Percentiles rank a stretch among this genome's conserved stretches.
Conservation (phyloP, 2,329 filamentous ascomycete species). For the Coniochaeta sp. region DNA sequence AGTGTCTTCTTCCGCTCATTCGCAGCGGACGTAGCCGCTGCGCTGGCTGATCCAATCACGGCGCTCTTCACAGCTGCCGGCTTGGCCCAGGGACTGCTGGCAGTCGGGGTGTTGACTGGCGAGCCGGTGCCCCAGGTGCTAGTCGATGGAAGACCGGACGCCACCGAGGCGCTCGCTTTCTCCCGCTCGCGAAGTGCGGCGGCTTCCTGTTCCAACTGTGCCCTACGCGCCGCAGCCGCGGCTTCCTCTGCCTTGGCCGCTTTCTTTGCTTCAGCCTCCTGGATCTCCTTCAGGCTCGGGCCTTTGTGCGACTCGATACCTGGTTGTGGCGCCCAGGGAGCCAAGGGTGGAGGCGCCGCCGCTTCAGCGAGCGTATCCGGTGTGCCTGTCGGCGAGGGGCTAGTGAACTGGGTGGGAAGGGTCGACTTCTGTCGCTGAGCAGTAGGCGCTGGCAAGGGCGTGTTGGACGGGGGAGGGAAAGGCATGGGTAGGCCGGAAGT, state of each 20-base stretch:
- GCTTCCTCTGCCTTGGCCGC: slow-evolving; percentile 82
- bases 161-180: slow-evolving; percentile 49
- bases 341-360: slow-evolving; percentile 59
- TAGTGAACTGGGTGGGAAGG: slow-evolving; percentile 63
- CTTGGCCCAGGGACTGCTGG: slow-evolving; percentile 60
- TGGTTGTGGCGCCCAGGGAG: slow-evolving; percentile 90
- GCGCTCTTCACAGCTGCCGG: slow-evolving; percentile 40
- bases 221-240: slow-evolving; percentile 69
- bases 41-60: slow-evolving; percentile 19
- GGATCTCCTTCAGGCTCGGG: slow-evolving; percentile 91
- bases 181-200: slow-evolving; percentile 51
- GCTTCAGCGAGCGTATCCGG: slow-evolving; percentile 46
- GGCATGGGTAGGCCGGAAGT: slow-evolving; percentile 67
- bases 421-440: slow-evolving; percentile 80
- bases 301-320: slow-evolving; percentile 66
- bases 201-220: slow-evolving; percentile 73
- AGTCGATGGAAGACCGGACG: slow-evolving; percentile 74
- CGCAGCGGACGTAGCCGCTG: slow-evolving; percentile 16
- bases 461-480: slow-evolving; percentile 64
- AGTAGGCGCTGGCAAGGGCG: slow-evolving; percentile 79
- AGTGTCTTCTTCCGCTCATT: slow-evolving; percentile 69
- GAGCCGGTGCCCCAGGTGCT: slow-evolving; percentile 85
- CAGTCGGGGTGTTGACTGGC: slow-evolving; percentile 49
- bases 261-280: slow-evolving; percentile 89
- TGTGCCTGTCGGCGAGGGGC: slow-evolving; percentile 69